Base-by-base conservation (phyloP, 345 rosid genomes). In the Populus davidiana region DNA sequence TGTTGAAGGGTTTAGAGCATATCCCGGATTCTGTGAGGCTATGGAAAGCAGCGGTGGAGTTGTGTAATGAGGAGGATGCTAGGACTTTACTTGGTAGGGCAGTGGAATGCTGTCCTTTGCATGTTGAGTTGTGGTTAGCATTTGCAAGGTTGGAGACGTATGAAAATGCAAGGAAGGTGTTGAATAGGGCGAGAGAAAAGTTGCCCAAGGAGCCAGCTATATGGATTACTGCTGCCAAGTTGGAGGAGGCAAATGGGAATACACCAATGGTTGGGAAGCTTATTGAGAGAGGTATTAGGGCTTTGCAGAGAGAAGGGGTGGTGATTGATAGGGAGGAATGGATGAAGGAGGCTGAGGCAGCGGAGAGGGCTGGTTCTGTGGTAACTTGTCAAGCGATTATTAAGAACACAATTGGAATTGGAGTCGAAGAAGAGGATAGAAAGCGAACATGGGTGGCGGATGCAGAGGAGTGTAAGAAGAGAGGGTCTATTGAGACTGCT, bases 381-480 rank as follows among this genome's bases (percentile, higher is more conserved):
- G 87, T 80, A 41, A 92, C 98, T 33, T 94, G 98, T 80, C 98
- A 90, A 81, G 96, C 93, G 3, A 91, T 94, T 74, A 85, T 93
- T 75, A 84, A 78, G 72, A 90, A 89, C 70, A 92, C 97, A 0
- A 89, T 94, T 54, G 97, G 95, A 43, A 81, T 92, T 82, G 98
- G 97, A 80, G 97, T 94, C 68, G 97, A 94, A 72, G 97, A 94
- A 79, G 97, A 94, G 81, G 98, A 94, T 87, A 90, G 98, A 83
- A 92, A 94, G 85, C 87, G 98, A 84, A 94, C 98, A 25, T 94
- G 97, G 97, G 97, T 94, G 61, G 98, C 97, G 54, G 98, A 94
- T 90, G 98, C 97, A 6, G 98, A 92, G 80, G 98, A 94, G 82
- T 93, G 97, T 86, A 92, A 89, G 87, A 94, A 93, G 86, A 87